A percentile compares a stretch with the other conserved stretches of the same genome.
phyloP scores from a whole-genome alignment of 2,329 filamentous ascomycete genomes.

The Chaetomium sp. region DNA sequence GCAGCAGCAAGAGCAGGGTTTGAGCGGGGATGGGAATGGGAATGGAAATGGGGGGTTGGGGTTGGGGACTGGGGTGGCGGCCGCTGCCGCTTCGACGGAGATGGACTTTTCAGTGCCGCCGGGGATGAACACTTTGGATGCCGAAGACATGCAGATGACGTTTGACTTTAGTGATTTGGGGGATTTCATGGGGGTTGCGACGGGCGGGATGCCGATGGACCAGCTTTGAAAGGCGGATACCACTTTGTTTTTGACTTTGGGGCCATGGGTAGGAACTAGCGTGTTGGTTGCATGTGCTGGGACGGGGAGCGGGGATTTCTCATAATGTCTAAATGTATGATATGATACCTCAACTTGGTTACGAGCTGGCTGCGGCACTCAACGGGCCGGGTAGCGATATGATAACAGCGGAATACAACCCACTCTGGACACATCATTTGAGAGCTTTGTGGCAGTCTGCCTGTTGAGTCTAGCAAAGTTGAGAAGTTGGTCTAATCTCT shows the following conservation, averaged over 20 bases:
- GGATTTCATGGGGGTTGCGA: constrained; percentile 29
- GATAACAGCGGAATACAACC: background rate
- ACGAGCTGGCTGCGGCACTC: background rate
- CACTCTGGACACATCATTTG: background rate
- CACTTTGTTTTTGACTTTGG: background rate
- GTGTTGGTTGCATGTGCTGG: background rate
- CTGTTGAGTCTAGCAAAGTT: no score
- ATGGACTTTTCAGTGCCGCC: constrained; percentile 15
- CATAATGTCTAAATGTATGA: background rate
- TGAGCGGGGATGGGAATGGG: background rate
- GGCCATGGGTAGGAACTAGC: background rate
- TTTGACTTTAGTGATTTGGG: constrained; percentile 42
- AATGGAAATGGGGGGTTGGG: background rate
- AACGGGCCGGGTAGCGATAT: background rate
- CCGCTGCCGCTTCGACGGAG: background rate
- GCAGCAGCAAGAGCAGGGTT: background rate
- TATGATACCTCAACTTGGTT: background rate
- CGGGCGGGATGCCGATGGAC: constrained; percentile 26
- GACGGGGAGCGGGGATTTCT: background rate
- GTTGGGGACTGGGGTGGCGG: background rate
- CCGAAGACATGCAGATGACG: constrained; percentile 48
- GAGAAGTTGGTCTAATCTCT: no score
- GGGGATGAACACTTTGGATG: constrained; percentile 42
- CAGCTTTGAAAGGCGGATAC: constrained; percentile 4
- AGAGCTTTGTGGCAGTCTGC: no score